A percentile compares a stretch with the other conserved stretches of the same genome.
Evolutionary conservation across 1,284 basidiomycete species (phyloP).

Genomic region (Chondrostereum purpureum): DNA sequence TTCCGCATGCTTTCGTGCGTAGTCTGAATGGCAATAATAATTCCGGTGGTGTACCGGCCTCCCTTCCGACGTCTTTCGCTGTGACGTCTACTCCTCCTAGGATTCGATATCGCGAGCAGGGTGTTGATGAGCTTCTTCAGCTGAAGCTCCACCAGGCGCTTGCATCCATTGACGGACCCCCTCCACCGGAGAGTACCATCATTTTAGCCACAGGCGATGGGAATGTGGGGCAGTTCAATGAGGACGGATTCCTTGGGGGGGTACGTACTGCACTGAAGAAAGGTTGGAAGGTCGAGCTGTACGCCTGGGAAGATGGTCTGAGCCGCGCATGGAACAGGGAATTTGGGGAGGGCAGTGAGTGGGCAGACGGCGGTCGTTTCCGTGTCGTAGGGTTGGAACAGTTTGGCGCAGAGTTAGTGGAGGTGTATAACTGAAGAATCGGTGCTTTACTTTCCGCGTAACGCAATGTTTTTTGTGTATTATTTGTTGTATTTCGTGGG

Average conservation of each 20-base stretch:
- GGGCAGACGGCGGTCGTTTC: constrained; percentile 31
- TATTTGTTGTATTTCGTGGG: too few species aligned
- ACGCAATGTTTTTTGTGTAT: too few species aligned
- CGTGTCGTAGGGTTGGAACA: constrained; percentile 55
- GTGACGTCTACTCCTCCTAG: constrained; percentile 19
- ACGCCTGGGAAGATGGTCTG: constrained; percentile 76
- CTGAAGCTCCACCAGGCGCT: constrained; percentile 82
- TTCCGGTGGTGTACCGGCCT: constrained; percentile 8
- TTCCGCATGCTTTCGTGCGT: constrained; percentile 20
- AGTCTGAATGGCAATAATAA: constrained; percentile 9
- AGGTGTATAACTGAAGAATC: constrained; percentile 19
- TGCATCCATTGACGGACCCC: constrained; percentile 55
- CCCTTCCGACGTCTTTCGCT: constrained; percentile 6
- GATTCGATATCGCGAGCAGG: constrained; percentile 69
- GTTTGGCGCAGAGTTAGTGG: constrained; percentile 50
- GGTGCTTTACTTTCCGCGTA: neutral
- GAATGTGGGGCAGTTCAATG: constrained; percentile 82
- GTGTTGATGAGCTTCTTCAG: constrained; percentile 83
- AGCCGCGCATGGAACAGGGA: constrained; percentile 67
- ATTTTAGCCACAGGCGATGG: constrained; percentile 88
- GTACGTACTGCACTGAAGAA: constrained; percentile 75
- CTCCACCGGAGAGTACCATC: constrained; percentile 63
- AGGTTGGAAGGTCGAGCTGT: constrained; percentile 85
- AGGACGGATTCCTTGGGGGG: constrained; percentile 81
- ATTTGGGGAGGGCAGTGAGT: constrained; percentile 48